Base-by-base conservation (phyloP, 345 rosid species). In the Linum usitatissimum region DNA sequence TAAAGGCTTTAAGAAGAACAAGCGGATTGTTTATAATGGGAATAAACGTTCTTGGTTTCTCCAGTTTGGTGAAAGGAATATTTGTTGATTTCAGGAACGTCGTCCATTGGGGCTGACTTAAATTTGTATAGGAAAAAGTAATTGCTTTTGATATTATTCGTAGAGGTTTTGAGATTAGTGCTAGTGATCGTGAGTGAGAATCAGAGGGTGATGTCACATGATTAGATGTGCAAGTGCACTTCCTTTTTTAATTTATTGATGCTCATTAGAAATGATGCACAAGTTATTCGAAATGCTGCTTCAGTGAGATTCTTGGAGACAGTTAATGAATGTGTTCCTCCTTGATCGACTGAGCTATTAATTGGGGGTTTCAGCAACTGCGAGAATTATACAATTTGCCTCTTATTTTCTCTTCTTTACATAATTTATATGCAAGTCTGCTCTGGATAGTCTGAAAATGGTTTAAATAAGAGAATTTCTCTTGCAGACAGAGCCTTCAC, bases 401-500 rank as follows among this genome's bases (percentile, higher is more conserved):
- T 67, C 70, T 19, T 62, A 12, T 62, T 63, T 63, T 17, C 65
- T 36, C 39, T 51, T 17, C 36, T 36, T 13, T 36, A 55, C 38
- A 67, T 63, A 34, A 34, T 34, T 10, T 14, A 18, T 18, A 0
- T 12, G 10, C 18, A 17, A 34, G 6, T 71, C 15, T 10, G 18
- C n/a, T 0, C 2, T 15, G 19, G 30, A 30, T 60, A 17, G 60
- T 48, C 30, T 30, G 14, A 14, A 60, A 23, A 23, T 49, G 62
- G 40, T 63, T 23, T 38, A 34, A 61, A 38, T 51, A 7, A 51
- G 36, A 45, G 28, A 30, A 31, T 57, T 31, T 30, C 36, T 63
- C 68, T 77, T 75, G 72, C 84, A 90, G 99, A 82, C 83, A 31
- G 99, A 90, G 73, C 97, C 97, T 64, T 93, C 97, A 57, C 99